phyloP scores from a whole-genome alignment of 164 flowering plant genomes.

The Cinnamomum micranthum region DNA sequence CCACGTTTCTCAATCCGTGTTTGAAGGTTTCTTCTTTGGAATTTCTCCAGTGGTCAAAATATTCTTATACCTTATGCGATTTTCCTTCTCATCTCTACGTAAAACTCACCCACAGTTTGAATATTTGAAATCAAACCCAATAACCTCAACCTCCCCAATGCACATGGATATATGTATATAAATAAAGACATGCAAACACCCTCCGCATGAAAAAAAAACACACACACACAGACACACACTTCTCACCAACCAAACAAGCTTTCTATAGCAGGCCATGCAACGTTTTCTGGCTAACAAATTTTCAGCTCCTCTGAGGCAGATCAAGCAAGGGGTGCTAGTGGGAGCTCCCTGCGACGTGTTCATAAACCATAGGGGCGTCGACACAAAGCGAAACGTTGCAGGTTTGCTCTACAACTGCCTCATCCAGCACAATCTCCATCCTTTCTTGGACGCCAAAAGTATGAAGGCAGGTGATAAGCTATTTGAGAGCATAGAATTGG shows the following conservation, averaged over 20 bases:
- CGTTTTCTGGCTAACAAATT: background rate
- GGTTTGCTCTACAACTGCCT: slow-evolving; percentile 45
- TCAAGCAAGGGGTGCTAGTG: background rate
- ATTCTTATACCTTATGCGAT: background rate
- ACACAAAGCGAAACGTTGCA: slow-evolving; percentile 45
- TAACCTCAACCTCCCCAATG: background rate
- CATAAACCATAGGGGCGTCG: slow-evolving; percentile 55
- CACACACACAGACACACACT: background rate
- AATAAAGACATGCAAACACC: background rate
- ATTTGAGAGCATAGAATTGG: slow-evolving; percentile 38
- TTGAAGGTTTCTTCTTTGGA: background rate
- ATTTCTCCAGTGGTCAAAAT: background rate
- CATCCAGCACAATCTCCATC: slow-evolving; percentile 14
- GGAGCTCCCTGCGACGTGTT: slow-evolving; percentile 38
- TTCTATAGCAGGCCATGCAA: background rate
- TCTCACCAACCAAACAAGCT: too few relatives aligned
- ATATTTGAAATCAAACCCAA: background rate
- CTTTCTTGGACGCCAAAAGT: slow-evolving; percentile 54
- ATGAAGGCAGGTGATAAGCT: slow-evolving; percentile 57
- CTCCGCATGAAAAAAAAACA: background rate
- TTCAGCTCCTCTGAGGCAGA: background rate
- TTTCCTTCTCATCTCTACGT: background rate
- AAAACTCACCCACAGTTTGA: background rate
- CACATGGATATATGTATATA: background rate
- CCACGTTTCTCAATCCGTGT: background rate